Conservation (phyloP, 2,329 filamentous ascomycete genomes). For the Fusarium nanum region DNA sequence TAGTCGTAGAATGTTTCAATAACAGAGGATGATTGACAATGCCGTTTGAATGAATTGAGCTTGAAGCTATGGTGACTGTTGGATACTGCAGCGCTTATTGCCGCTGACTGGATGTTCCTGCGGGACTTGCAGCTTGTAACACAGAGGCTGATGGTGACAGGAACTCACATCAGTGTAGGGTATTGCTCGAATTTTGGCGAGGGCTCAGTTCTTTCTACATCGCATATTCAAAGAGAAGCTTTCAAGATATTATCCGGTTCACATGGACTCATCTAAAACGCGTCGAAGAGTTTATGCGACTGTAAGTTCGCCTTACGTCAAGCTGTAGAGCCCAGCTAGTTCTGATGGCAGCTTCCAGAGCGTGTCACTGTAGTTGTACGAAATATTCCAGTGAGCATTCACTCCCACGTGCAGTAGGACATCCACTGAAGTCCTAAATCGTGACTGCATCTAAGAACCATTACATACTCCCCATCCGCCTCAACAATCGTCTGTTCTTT, state of each 20-base stretch:
- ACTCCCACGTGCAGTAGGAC: not conserved
- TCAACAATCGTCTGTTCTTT: not conserved
- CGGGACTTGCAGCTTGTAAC: not conserved
- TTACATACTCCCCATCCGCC: not conserved
- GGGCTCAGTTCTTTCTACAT: accelerated
- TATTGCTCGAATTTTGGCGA: accelerated
- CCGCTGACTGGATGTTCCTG: not conserved
- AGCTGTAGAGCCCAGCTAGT: not conserved
- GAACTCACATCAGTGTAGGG: not conserved
- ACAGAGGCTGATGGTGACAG: not conserved
- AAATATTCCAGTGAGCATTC: not conserved
- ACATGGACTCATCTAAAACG: accelerated
- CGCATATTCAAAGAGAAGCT: not conserved
- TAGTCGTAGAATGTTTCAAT: no score
- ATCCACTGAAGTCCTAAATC: not conserved
- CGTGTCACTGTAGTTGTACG: not conserved
- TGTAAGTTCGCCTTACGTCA: not conserved
- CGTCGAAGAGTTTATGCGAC: not conserved
- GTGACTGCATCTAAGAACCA: not conserved
- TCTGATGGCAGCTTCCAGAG: accelerated
- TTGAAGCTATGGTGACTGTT: accelerated
- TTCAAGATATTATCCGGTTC: accelerated
- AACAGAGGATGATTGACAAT: no score
- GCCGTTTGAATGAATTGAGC: not conserved
- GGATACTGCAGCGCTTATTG: not conserved